These are phyloP conservation scores for Claviceps pazoutovae DNA, from an alignment of 2,329 filamentous ascomycete species.

Conservation along the genomic window DNA sequence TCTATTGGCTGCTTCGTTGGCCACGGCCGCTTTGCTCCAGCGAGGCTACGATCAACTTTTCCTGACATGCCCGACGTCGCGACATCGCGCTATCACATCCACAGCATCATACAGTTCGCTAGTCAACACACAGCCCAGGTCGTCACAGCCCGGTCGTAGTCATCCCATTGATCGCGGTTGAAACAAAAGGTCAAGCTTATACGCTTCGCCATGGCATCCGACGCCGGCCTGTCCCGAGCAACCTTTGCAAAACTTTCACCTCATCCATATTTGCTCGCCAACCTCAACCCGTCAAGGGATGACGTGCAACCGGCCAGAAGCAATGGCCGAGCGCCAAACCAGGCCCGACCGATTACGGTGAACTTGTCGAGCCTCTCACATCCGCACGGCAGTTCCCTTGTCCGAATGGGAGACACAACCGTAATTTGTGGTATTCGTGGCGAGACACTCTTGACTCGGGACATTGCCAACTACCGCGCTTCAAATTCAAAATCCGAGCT, in stretches of 20 bases:
- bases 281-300: slow-evolving; percentile 52
- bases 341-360: slow-evolving; percentile 59
- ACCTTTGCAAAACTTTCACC: slow-evolving; percentile 85
- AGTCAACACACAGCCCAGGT: not conserved
- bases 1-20: not conserved
- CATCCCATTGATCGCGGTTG: too few relatives aligned
- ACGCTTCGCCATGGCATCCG: slow-evolving; percentile 15
- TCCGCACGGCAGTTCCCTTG: slow-evolving; percentile 77
- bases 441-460: slow-evolving; percentile 63
- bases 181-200: too few relatives aligned
- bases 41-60: slow-evolving; percentile 5
- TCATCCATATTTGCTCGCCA: slow-evolving; percentile 77
- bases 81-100: not conserved
- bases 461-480: slow-evolving; percentile 54
- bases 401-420: slow-evolving; percentile 78
- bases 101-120: not conserved
- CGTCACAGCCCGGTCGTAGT: too few relatives aligned
- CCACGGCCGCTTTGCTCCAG: not conserved
- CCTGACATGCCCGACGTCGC: not conserved
- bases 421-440: slow-evolving; percentile 88
- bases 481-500: slow-evolving; percentile 32
- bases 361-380: slow-evolving; percentile 79
- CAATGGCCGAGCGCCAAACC: slow-evolving; percentile 60
- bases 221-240: slow-evolving; percentile 37
- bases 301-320: slow-evolving; percentile 47